These are phyloP conservation scores for Pyricularia grisea DNA, from an alignment of 2,329 filamentous ascomycete species.

Conservation along the genomic window DNA sequence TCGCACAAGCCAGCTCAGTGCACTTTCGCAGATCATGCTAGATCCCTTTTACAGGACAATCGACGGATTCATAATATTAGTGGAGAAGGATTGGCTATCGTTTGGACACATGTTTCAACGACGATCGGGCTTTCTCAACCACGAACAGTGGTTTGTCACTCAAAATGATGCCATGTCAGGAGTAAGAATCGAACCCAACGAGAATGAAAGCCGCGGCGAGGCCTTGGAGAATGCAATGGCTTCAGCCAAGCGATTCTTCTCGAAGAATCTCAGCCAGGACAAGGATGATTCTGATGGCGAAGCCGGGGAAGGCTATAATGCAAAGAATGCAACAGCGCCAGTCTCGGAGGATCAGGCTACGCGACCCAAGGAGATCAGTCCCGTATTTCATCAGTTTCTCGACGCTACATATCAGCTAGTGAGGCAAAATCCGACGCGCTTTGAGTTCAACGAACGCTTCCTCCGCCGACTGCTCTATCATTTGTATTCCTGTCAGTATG, in stretches of 20 bases:
- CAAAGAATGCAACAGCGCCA: slow-evolving; percentile 12
- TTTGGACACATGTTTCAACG: slow-evolving; percentile 98
- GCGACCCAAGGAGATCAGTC: slow-evolving; percentile 81
- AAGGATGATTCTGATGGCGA: slow-evolving; percentile 53
- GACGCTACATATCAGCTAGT: slow-evolving; percentile 88
- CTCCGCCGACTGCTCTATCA: slow-evolving; percentile 84
- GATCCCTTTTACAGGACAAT: slow-evolving; percentile 93
- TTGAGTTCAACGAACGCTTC: slow-evolving; percentile 96
- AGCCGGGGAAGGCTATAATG: slow-evolving; percentile 26
- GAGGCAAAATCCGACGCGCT: slow-evolving; percentile 75
- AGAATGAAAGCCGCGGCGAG: slow-evolving; percentile 54
- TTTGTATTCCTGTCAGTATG: slow-evolving; percentile 91
- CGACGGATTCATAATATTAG: slow-evolving; percentile 84
- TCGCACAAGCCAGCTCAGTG: slow-evolving; percentile 88
- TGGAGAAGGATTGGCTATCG: slow-evolving; percentile 97
- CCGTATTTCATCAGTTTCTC: slow-evolving; percentile 95
- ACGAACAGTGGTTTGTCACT: slow-evolving; percentile 88
- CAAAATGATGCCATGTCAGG: slow-evolving; percentile 72
- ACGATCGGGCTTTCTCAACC: slow-evolving; percentile 77
- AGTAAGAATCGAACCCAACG: slow-evolving; percentile 50
- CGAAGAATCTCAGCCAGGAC: slow-evolving; percentile 58
- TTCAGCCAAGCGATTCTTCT: slow-evolving; percentile 84
- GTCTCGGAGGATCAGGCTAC: slow-evolving; percentile 56
- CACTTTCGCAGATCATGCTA: slow-evolving; percentile 82
- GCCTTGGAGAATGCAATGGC: slow-evolving; percentile 78